Percentiles rank a stretch among this genome's conserved stretches.
Evolutionary conservation across 148 eudicot genomes (phyloP).

Genomic region (Heliosperma pusillum): DNA sequence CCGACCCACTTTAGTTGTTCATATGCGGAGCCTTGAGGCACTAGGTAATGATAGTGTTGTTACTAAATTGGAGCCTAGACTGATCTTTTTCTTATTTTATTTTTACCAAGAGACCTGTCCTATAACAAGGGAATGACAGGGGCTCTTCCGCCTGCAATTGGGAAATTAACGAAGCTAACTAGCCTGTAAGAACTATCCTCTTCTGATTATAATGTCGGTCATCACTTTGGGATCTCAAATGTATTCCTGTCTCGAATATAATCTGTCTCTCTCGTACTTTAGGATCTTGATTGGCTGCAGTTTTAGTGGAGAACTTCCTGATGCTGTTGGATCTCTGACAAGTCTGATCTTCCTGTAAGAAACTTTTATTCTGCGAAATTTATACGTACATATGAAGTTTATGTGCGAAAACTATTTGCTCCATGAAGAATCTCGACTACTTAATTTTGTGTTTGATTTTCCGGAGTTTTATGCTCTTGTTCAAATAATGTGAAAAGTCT

Average conservation of each 20-base stretch:
- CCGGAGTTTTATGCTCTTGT: background rate
- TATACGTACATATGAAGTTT: background rate
- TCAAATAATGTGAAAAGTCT: background rate
- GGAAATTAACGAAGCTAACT: conserved; percentile 45
- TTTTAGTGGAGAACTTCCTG: conserved; percentile 17
- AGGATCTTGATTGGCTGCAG: conserved; percentile 45
- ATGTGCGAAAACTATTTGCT: background rate
- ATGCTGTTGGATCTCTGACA: conserved; percentile 18
- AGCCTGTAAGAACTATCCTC: conserved; percentile 47
- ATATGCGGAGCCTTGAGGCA: too few species aligned
- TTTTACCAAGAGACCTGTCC: conserved; percentile 59
- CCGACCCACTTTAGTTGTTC: background rate
- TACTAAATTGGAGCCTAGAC: background rate
- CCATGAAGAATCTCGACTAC: background rate
- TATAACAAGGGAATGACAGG: conserved; percentile 67
- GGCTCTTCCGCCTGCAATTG: conserved; percentile 59
- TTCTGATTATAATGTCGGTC: background rate
- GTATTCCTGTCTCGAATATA: background rate
- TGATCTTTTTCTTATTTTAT: conserved; percentile 10
- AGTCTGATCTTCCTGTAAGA: conserved; percentile 18
- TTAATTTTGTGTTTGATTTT: background rate
- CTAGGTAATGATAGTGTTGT: too few species aligned
- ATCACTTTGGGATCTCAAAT: background rate
- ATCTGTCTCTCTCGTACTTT: conserved; percentile 18
- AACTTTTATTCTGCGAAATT: background rate